Percentiles rank a stretch among this genome's conserved stretches.
Evolutionary conservation across 306 rosid genomes (phyloP).

Genomic region (Betula pendula): DNA sequence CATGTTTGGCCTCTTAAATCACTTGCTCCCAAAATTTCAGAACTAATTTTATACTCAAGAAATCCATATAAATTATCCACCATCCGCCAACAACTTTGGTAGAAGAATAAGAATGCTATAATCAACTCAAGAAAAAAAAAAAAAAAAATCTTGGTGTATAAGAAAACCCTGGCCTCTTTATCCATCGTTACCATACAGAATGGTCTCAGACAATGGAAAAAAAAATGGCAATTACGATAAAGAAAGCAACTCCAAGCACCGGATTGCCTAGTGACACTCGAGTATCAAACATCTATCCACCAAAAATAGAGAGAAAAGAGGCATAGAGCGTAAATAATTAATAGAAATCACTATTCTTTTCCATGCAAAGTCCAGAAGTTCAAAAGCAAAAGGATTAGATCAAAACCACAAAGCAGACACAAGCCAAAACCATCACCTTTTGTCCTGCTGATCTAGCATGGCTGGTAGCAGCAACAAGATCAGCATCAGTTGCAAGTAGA

Average conservation of each 20-base stretch:
- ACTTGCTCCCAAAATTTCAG: background rate
- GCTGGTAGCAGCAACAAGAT: constrained; percentile 71
- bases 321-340: background rate
- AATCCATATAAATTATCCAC: background rate
- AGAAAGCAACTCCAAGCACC: background rate
- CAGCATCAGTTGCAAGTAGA: constrained; percentile 67
- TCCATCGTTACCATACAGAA: background rate
- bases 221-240: background rate
- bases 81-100: background rate
- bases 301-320: background rate
- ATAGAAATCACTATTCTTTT: background rate
- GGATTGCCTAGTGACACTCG: background rate
- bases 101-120: background rate
- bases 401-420: constrained; percentile 15
- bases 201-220: background rate
- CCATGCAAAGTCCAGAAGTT: background rate
- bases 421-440: constrained; percentile 58
- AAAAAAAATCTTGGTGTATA: background rate
- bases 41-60: background rate
- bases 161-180: background rate
- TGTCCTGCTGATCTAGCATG: constrained; percentile 64
- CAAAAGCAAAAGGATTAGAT: background rate
- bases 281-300: background rate
- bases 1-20: background rate
- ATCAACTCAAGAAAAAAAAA: background rate